Conservation (phyloP, 108 stramenopile genomes). For the Nitzschia putrida region DNA sequence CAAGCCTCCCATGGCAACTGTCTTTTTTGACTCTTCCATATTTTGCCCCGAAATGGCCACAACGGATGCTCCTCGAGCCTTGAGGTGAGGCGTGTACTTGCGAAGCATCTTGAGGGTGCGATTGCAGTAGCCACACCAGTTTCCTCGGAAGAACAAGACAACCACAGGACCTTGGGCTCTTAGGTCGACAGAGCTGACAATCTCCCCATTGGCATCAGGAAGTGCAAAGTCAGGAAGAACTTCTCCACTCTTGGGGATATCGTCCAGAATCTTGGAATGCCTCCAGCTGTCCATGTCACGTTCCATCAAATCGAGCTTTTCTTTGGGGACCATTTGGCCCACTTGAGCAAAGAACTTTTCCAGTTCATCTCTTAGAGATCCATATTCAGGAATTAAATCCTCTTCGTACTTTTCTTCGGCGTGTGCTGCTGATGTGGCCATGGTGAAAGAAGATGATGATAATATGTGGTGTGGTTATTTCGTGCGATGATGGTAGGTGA, state of each 20-base stretch:
- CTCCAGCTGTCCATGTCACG: conserved; percentile 1
- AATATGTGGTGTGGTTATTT: no score
- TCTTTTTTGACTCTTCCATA: not conserved
- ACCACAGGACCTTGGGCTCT: conserved; percentile 26
- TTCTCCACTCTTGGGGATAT: conserved; percentile 8
- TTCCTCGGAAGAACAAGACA: conserved; percentile 23
- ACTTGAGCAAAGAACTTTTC: no score
- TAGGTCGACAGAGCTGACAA: conserved; percentile 9
- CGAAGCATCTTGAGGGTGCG: conserved; percentile 2
- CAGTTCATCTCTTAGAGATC: no score
- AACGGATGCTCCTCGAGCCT: conserved; percentile 20
- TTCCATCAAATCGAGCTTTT: no score
- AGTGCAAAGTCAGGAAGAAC: conserved; percentile 27
- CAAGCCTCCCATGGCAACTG: conserved; percentile 1
- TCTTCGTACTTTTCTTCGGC: no score
- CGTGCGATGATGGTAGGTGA: no score
- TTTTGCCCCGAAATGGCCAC: conserved; percentile 22
- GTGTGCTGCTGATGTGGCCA: no score
- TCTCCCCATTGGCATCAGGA: conserved; percentile 10
- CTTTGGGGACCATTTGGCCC: no score
- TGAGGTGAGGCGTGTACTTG: conserved; percentile 10
- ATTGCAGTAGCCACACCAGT: conserved; percentile 30
- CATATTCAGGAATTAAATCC: no score
- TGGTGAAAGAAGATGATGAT: no score
- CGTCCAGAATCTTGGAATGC: conserved; percentile 4